These are phyloP conservation scores for Xylaria sp. DNA, from an alignment of 2,329 filamentous ascomycete genomes.

Conservation along the genomic window DNA sequence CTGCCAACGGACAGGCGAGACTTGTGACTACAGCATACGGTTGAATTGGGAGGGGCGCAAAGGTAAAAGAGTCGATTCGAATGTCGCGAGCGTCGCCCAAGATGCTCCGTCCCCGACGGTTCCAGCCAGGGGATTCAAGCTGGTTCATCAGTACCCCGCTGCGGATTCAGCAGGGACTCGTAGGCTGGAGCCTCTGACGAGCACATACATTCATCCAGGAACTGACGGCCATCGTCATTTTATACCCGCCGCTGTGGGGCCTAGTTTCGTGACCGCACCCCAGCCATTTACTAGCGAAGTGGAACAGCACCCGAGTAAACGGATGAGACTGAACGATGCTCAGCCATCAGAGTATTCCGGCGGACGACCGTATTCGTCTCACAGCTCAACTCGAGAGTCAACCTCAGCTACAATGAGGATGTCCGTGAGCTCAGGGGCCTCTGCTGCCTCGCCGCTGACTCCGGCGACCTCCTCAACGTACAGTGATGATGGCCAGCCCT, in stretches of 20 bases:
- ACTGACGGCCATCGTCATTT: conserved; percentile 14
- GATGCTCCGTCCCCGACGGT: conserved; percentile 27
- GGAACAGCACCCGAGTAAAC: conserved; percentile 27
- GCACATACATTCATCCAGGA: conserved; percentile 21
- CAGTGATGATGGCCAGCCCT: conserved; percentile 34
- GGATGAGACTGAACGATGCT: conserved; percentile 26
- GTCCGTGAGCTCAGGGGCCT: conserved; percentile 24
- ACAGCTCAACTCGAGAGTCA: conserved; percentile 29
- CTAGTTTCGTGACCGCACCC: conserved; percentile 21
- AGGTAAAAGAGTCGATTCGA: conserved; percentile 48
- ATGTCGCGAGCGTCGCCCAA: conserved; percentile 29
- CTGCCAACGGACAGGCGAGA: conserved; percentile 65
- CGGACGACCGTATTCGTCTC: conserved; percentile 29
- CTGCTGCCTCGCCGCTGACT: conserved; percentile 36
- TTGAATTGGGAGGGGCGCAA: conserved; percentile 74
- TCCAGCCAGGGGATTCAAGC: conserved; percentile 32
- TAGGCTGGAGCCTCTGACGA: conserved; percentile 30
- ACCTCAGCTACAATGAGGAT: conserved; percentile 25
- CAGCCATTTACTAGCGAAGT: conserved; percentile 20
- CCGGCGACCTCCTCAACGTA: conserved; percentile 38
- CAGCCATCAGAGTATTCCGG: conserved; percentile 23
- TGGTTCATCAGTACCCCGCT: conserved; percentile 34
- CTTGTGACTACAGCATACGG: conserved; percentile 75
- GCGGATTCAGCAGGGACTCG: conserved; percentile 26
- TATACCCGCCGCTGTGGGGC: conserved; percentile 13